Base-by-base conservation (phyloP, 306 rosid genomes). In the Cucurbita pepo region DNA sequence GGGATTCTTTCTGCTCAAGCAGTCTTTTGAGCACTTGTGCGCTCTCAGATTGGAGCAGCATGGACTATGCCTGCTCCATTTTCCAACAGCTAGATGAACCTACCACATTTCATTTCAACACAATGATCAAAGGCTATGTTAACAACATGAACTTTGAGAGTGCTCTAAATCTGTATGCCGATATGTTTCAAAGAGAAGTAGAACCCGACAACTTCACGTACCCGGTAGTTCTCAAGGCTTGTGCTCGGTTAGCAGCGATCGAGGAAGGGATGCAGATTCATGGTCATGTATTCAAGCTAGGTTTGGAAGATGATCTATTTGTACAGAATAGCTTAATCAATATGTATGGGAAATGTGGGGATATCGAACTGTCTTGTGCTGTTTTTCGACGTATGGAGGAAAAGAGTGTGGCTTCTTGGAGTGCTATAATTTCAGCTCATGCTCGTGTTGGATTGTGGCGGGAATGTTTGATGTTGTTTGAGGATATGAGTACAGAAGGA, bases 51-150 rank as follows among this genome's bases (percentile, higher is more conserved):
- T 92, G 97, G 97, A 90, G 88, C 3, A 92, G 95, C 80, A 79
- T 92, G 95, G 96, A 92, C 78, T 83, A 88, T 77, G 92, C 97
- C 67, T 89, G 96, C 81, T 88, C 92, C 16, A 88, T 92, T 76
- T 92, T 92, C 79, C 41, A 76, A 58, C 87, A 81, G 70, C 77
- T 89, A 55, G 85, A 86, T 41, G 88, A 89, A 54, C 97, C 97
- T 2, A 74, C 79, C 77, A 75, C 86, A 56, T 92, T 92, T 72
- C 81, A 85, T 34, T 92, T 81, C 79, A 92, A 92, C 81, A 79
- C 86, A 72, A 73, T 92, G 88, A 85, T 92, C 10, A 90, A 91
- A 79, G 95, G 89, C 19, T 65, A 76, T 79, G 91, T 84, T 41
- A 86, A 80, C 75, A 57, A 65, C 37, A 77, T 72, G 81, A 76